Evolutionary conservation across 2,329 filamentous ascomycete genomes (phyloP).

Genomic region (Aureobasidium namibiae): DNA sequence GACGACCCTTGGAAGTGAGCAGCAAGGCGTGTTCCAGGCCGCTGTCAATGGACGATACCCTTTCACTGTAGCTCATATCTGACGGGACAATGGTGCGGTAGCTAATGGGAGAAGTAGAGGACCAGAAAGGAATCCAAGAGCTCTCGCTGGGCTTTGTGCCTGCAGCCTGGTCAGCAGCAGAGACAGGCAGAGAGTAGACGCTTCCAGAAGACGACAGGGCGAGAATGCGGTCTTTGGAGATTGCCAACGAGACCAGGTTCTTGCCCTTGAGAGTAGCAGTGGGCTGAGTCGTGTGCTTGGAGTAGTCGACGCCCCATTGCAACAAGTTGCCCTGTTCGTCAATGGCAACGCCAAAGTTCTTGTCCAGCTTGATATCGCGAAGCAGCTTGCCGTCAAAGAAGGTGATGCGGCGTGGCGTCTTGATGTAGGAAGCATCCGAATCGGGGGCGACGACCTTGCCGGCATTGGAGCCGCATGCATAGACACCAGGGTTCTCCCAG

Average conservation of each 20-base stretch:
- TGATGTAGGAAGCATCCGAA: slow-evolving; percentile 68
- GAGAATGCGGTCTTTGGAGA: slow-evolving; percentile 77
- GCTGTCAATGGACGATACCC: slow-evolving; percentile 62
- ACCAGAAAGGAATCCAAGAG: slow-evolving; percentile 71
- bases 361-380: slow-evolving; percentile 77
- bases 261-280: slow-evolving; percentile 70
- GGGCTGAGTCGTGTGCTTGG: slow-evolving; percentile 55
- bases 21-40: slow-evolving; percentile 83
- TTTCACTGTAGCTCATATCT: slow-evolving; percentile 60
- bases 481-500: slow-evolving; percentile 76
- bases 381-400: slow-evolving; percentile 81
- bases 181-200: slow-evolving; percentile 78
- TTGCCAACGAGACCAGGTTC: slow-evolving; percentile 63
- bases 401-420: slow-evolving; percentile 66
- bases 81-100: slow-evolving; percentile 65
- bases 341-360: slow-evolving; percentile 75
- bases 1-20: slow-evolving; percentile 72
- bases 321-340: slow-evolving; percentile 80
- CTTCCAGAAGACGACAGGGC: slow-evolving; percentile 65
- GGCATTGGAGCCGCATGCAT: slow-evolving; percentile 84
- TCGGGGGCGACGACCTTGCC: slow-evolving; percentile 80
- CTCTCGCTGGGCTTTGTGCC: slow-evolving; percentile 57
- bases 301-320: slow-evolving; percentile 82
- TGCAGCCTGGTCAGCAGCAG: slow-evolving; percentile 59
- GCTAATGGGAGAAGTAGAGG: slow-evolving; percentile 48